A percentile compares a stretch with the other conserved stretches of the same genome.
These are phyloP conservation scores for Colletotrichum orchidophilum DNA, from an alignment of 2,329 filamentous ascomycete genomes.

Conservation along the genomic window DNA sequence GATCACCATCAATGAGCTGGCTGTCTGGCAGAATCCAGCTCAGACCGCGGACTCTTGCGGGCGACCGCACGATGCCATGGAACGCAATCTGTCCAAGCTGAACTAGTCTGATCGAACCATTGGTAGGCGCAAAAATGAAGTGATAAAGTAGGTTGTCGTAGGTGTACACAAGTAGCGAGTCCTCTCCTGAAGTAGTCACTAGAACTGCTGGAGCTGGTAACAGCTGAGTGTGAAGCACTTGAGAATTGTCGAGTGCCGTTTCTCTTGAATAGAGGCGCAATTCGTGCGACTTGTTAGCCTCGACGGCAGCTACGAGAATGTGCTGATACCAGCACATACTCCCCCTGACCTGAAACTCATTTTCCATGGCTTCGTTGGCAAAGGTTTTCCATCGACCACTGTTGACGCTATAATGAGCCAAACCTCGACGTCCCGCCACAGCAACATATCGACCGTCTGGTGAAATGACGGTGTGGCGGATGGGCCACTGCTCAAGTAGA, in stretches of 20 bases:
- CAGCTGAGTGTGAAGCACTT: conserved; percentile 78
- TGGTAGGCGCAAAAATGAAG: conserved; percentile 82
- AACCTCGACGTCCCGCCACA: conserved; percentile 89
- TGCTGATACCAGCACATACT: conserved; percentile 99
- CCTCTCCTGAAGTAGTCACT: conserved; percentile 87
- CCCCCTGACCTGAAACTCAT: conserved; percentile 90
- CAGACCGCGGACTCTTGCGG: conserved; percentile 88
- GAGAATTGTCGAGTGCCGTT: conserved; percentile 75
- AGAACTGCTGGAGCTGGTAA: conserved; percentile 89
- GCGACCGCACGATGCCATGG: conserved; percentile 93
- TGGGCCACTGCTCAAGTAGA: conserved; percentile 92
- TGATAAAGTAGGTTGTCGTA: conserved; percentile 97
- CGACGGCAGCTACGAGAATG: conserved; percentile 92
- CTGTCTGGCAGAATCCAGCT: conserved; percentile 96
- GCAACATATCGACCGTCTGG: conserved; percentile 94
- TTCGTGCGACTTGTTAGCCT: conserved; percentile 83
- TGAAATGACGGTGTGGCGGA: conserved; percentile 86
- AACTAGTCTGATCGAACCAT: conserved; percentile 77
- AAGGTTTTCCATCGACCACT: conserved; percentile 98
- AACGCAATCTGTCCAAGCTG: conserved; percentile 99
- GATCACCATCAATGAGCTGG: conserved; percentile 89
- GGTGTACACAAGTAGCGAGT: conserved; percentile 95
- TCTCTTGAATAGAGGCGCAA: conserved; percentile 94
- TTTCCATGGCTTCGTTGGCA: conserved; percentile 80
- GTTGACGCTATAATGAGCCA: conserved; percentile 95